Percentiles rank a stretch among this genome's conserved stretches.
These are phyloP conservation scores for Tulasnella sp. DNA, from an alignment of 768 basidiomycete species.

Conservation along the genomic window DNA sequence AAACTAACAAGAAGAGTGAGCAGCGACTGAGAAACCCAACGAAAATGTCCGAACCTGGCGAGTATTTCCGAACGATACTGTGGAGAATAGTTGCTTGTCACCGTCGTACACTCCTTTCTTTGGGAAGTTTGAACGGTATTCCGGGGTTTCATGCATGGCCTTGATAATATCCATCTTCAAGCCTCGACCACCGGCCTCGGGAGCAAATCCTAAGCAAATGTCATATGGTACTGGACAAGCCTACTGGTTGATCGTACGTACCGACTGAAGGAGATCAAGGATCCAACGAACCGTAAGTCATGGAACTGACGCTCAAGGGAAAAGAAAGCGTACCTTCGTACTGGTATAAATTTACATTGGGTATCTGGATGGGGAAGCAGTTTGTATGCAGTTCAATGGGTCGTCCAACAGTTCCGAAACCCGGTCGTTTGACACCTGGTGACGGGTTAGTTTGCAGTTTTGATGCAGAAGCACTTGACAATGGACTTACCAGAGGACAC, in stretches of 20 bases:
- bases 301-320: background rate
- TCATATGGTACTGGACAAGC: background rate
- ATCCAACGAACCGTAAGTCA: background rate
- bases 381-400: background rate
- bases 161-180: background rate
- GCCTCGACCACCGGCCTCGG: background rate
- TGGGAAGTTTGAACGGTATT: background rate
- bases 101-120: background rate
- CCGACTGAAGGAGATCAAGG: background rate
- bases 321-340: background rate
- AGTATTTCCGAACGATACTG: background rate
- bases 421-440: background rate
- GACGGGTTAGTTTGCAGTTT: background rate
- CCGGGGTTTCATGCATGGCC: background rate
- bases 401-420: background rate
- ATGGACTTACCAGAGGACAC: background rate
- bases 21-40: background rate
- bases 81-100: background rate
- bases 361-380: background rate
- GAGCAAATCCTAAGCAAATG: background rate
- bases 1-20: too few species aligned
- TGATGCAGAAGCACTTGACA: background rate
- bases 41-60: background rate
- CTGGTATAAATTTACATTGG: background rate
- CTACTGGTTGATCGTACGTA: background rate